Evolutionary conservation across 1,139 yeast genomes (phyloP).

Genomic region (Yamadazyma siamensis): DNA sequence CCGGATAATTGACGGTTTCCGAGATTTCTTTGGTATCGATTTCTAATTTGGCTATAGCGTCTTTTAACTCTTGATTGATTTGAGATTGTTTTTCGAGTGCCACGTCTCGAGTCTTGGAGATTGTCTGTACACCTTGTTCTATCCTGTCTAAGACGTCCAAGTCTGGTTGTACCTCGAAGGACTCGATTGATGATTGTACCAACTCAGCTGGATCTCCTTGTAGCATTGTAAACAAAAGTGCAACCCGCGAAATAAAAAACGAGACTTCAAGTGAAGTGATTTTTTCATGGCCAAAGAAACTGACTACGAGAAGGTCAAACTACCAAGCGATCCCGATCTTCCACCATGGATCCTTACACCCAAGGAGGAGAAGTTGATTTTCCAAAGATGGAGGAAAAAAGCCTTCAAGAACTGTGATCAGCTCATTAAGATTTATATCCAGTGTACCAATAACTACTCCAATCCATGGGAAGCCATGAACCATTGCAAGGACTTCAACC

Average conservation of each 20-base stretch:
- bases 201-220: conserved; percentile 37
- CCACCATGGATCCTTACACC: conserved; percentile 89
- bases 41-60: conserved; percentile 15
- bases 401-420: conserved; percentile 74
- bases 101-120: too few species aligned
- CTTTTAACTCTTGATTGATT: conserved; percentile 20
- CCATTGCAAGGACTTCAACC: conserved; percentile 36
- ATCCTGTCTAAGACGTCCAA: conserved; percentile 47
- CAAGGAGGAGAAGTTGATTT: conserved; percentile 76
- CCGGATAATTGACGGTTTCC: conserved; percentile 18
- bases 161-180: conserved; percentile 54
- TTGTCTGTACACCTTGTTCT: conserved; percentile 31
- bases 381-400: conserved; percentile 72
- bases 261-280: neutral
- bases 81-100: conserved; percentile 21
- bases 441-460: conserved; percentile 35
- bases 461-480: conserved; percentile 63
- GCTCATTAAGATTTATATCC: conserved; percentile 49
- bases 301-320: conserved; percentile 37
- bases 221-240: conserved; percentile 19
- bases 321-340: conserved; percentile 46
- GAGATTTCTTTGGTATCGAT: conserved; percentile 24
- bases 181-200: conserved; percentile 40
- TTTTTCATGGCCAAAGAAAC: conserved; percentile 23
- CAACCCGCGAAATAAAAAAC: conserved; percentile 2